Evolutionary conservation across 805 yeast genomes (phyloP), one percentile per base, ranked within the genome.

Genomic region (Hanseniaspora guilliermondii): DNA sequence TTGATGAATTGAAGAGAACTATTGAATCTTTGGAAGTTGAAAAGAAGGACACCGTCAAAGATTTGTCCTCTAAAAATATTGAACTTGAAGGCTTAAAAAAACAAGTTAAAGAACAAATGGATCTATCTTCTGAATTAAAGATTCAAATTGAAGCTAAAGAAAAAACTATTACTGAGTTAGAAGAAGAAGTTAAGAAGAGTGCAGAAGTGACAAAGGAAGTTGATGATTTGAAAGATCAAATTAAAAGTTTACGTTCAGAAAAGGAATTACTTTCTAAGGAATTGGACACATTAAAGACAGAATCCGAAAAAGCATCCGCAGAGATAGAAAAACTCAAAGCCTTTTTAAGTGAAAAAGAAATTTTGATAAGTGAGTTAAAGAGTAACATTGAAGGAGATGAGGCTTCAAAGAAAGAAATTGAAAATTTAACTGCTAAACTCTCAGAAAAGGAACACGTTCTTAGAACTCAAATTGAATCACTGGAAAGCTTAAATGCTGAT

Each of bases 1-100:
- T 50, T 1, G n/a, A n/a, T n/a, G 42, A 35, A 25, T 12, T 33
- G 17, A 24, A 56, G 56, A 33, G 58, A 46, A 46, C 39, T 11
- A 49, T 49, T 12, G 49, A 40, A 21, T 22, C 41, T 38, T 17
- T 38, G 16, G 36, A 47, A 37, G 5, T 6, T n/a, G 6, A 48
- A 32, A 38, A 21, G 11, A 16, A 14, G 12, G 45, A 38, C 8
- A 9, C 17, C 21, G 46, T 19, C 3, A 21, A 19, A 14, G 22
- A 8, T 11, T 17, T 37, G 6, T 17, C 27, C 6, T 17, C 37
- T 9, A 37, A 32, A 24, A 46, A 12, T 6, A 39, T 3, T 39
- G 42, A 39, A 39, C 16, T 22, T 39, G 42, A 39, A 14, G 14
- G 11, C 12, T 22, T 39, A 9, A 22, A 22, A 3, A 22, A 22